Evolutionary conservation across 345 rosid species (phyloP).

Genomic region (Anastatica hierochuntica): DNA sequence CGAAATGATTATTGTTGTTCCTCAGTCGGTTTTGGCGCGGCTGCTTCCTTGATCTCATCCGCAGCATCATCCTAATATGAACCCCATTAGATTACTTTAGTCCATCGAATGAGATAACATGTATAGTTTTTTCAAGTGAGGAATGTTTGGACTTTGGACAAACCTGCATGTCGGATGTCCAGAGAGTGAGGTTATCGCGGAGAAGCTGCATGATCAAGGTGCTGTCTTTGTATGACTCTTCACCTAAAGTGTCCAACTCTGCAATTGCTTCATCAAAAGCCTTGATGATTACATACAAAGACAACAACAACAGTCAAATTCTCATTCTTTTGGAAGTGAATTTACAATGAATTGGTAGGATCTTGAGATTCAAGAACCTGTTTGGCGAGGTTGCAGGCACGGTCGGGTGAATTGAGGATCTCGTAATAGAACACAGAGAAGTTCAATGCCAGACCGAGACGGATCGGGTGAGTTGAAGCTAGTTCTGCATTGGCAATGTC

Average conservation of each 20-base stretch:
- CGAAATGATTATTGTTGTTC: slow-evolving; percentile 44
- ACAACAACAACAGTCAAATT: not conserved
- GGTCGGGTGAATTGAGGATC: slow-evolving; percentile 90
- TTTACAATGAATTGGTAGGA: no score
- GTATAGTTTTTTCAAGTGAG: no score
- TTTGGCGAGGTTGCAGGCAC: no score
- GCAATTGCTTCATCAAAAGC: slow-evolving; percentile 98
- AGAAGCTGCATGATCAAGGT: no score
- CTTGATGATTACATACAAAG: slow-evolving; percentile 20
- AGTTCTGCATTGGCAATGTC: slow-evolving; percentile 85
- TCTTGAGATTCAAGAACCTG: no score
- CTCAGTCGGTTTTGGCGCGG: slow-evolving; percentile 58
- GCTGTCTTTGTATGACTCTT: slow-evolving; percentile 97
- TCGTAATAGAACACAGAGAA: slow-evolving; percentile 93
- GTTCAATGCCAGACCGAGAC: slow-evolving; percentile 84
- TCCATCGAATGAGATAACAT: no score
- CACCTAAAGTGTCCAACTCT: slow-evolving; percentile 89
- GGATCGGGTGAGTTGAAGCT: slow-evolving; percentile 92
- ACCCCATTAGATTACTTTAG: no score
- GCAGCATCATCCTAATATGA: slow-evolving; percentile 83
- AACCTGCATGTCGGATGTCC: no score
- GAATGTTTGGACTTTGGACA: no score
- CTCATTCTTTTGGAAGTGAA: no score
- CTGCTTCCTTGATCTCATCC: slow-evolving; percentile 75
- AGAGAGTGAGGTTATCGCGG: no score